Evolutionary conservation across 257 asterid species (phyloP).

Genomic region (Agastache rugosa): DNA sequence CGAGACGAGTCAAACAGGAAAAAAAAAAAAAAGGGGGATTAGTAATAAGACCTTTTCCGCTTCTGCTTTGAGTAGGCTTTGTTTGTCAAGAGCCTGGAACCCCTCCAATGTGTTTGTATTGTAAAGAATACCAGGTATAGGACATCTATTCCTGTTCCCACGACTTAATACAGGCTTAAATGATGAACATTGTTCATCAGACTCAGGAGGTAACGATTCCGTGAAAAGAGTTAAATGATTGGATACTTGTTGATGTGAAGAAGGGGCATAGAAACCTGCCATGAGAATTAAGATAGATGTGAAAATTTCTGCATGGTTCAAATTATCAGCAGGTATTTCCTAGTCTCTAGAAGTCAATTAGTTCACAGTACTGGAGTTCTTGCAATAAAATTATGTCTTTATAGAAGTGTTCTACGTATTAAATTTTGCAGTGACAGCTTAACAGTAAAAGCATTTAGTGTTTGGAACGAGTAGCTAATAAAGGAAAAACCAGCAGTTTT

Average conservation of each 20-base stretch:
- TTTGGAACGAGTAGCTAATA: background rate
- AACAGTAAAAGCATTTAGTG: conserved; percentile 3
- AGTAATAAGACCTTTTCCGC: conserved; percentile 62
- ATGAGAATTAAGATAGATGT: conserved; percentile 32
- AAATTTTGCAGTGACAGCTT: background rate
- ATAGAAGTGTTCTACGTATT: no score
- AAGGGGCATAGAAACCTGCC: conserved; percentile 91
- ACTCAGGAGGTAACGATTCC: conserved; percentile 81
- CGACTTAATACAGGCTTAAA: conserved; percentile 38
- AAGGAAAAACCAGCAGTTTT: background rate
- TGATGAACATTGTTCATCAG: conserved; percentile 43
- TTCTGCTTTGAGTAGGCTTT: conserved; percentile 66
- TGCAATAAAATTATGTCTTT: no score
- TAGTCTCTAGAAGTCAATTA: conserved; percentile 18
- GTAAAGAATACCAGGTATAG: conserved; percentile 81
- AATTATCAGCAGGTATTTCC: conserved; percentile 21
- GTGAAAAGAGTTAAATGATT: conserved; percentile 78
- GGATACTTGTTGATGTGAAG: conserved; percentile 73
- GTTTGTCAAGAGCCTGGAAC: conserved; percentile 76
- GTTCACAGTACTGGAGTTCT: background rate
- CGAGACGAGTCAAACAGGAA: background rate
- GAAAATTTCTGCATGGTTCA: conserved; percentile 15
- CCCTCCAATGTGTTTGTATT: conserved; percentile 90
- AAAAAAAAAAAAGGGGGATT: background rate
- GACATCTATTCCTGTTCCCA: conserved; percentile 92